These are phyloP conservation scores for Venturia nashicola DNA, from an alignment of 2,329 filamentous ascomycete species.

Conservation along the genomic window DNA sequence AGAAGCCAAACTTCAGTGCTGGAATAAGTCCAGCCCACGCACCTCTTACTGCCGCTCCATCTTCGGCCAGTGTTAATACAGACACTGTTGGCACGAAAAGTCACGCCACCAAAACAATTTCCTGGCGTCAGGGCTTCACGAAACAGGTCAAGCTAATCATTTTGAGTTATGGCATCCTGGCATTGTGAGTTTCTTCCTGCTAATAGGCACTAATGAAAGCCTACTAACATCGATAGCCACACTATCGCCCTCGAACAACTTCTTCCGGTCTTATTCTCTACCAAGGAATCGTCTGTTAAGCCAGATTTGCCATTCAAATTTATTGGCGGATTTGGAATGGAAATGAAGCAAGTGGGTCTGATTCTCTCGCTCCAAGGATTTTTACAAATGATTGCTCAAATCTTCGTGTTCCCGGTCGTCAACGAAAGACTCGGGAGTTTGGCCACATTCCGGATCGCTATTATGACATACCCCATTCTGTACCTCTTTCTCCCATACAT, in stretches of 20 bases:
- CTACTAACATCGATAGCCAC: slow-evolving; percentile 47
- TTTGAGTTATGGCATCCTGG: slow-evolving; percentile 78
- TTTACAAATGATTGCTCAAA: slow-evolving; percentile 78
- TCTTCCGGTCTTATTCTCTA: slow-evolving; percentile 82
- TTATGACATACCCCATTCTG: slow-evolving; percentile 72
- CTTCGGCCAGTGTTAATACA: slow-evolving; percentile 27
- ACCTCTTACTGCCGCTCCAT: neutral
- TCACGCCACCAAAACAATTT: slow-evolving; percentile 12
- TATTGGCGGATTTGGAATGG: slow-evolving; percentile 70
- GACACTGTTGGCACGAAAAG: neutral
- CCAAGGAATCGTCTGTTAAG: slow-evolving; percentile 38
- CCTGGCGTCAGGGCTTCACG: slow-evolving; percentile 56
- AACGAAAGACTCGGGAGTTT: slow-evolving; percentile 66
- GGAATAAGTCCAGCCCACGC: neutral
- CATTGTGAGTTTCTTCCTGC: slow-evolving; percentile 58
- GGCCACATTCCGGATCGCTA: slow-evolving; percentile 68
- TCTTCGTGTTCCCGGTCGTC: slow-evolving; percentile 71
- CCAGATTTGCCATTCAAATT: slow-evolving; percentile 73
- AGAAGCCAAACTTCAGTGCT: slow-evolving; percentile 27
- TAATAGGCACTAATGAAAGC: neutral
- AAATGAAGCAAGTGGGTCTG: slow-evolving; percentile 72
- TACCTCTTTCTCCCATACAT: slow-evolving; percentile 86
- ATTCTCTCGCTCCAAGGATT: slow-evolving; percentile 81
- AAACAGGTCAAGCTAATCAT: slow-evolving; percentile 79
- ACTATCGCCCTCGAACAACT: slow-evolving; percentile 95